Conservation (phyloP, 345 rosid species). For the Anastatica hierochuntica region DNA sequence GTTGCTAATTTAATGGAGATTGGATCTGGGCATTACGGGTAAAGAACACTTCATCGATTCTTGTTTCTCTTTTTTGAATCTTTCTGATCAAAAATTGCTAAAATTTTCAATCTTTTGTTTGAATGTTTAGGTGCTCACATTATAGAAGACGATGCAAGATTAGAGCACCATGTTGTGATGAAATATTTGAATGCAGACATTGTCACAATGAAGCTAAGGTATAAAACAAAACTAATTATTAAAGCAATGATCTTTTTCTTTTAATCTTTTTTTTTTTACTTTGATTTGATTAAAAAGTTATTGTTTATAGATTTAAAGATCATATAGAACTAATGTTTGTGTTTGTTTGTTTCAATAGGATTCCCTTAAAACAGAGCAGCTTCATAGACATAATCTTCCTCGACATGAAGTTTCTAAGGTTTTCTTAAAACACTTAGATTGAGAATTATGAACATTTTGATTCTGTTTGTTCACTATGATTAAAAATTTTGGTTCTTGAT, state of each 20-base stretch:
- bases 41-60: not conserved
- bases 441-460: not conserved
- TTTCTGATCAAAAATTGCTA: too few relatives aligned
- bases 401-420: constrained; percentile 73
- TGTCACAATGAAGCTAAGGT: constrained; percentile 92
- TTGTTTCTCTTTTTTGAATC: constrained; percentile 20
- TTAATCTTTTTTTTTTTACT: not conserved
- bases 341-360: constrained; percentile 33
- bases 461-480: not conserved
- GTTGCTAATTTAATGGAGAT: constrained; percentile 21
- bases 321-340: not conserved
- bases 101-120: not conserved
- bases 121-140: constrained; percentile 62
- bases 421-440: not conserved
- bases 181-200: constrained; percentile 77
- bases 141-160: constrained; percentile 79
- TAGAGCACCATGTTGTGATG: constrained; percentile 77
- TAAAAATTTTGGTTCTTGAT: not conserved
- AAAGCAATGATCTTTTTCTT: not conserved
- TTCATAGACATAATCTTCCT: constrained; percentile 61
- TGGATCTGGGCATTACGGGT: constrained; percentile 70
- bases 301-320: too few relatives aligned
- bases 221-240: not conserved
- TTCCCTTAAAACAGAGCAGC: constrained; percentile 40
- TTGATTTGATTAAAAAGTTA: not conserved